phyloP scores from a whole-genome alignment of 2,329 filamentous ascomycete genomes.

The Sordariomycetes sp. region DNA sequence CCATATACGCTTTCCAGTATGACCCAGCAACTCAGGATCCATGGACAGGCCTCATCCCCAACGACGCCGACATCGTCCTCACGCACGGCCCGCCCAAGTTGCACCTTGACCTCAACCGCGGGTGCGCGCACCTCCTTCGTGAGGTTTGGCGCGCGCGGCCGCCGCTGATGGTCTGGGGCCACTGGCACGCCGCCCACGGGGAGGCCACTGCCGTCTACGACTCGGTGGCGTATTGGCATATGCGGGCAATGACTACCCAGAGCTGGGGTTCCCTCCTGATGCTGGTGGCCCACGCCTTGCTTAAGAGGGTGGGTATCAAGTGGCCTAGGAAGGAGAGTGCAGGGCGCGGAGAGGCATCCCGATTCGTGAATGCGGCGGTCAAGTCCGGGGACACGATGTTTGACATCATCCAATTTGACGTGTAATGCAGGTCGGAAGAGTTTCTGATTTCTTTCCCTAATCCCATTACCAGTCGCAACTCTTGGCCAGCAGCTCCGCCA shows the following conservation, averaged over 20 bases:
- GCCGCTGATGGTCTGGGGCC: slow-evolving; percentile 5
- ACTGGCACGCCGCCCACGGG: slow-evolving; percentile 3
- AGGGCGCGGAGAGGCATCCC: neutral
- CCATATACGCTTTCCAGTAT: slow-evolving; percentile 29
- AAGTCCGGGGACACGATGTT: slow-evolving; percentile 2
- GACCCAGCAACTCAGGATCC: slow-evolving; percentile 12
- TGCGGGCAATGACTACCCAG: neutral
- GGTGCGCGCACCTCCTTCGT: slow-evolving; percentile 16
- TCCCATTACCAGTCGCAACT: slow-evolving; percentile 53
- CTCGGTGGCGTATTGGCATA: slow-evolving; percentile 1
- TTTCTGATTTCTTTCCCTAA: neutral
- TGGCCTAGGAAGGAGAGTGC: neutral
- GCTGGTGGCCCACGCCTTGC: neutral
- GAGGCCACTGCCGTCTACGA: slow-evolving; percentile 1
- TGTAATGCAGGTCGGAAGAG: neutral
- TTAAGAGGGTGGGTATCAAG: neutral
- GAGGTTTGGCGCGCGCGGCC: slow-evolving; percentile 3
- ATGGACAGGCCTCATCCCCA: slow-evolving; percentile 14
- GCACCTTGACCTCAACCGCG: slow-evolving; percentile 23
- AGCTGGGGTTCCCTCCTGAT: neutral
- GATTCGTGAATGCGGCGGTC: slow-evolving; percentile 1
- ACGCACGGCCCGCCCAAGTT: slow-evolving; percentile 24
- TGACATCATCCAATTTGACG: slow-evolving; percentile 1
- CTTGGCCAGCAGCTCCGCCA: slow-evolving; percentile 47
- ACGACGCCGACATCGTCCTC: slow-evolving; percentile 22